These are phyloP conservation scores for Diaporthe citri DNA, from an alignment of 2,329 filamentous ascomycete genomes.

Conservation along the genomic window DNA sequence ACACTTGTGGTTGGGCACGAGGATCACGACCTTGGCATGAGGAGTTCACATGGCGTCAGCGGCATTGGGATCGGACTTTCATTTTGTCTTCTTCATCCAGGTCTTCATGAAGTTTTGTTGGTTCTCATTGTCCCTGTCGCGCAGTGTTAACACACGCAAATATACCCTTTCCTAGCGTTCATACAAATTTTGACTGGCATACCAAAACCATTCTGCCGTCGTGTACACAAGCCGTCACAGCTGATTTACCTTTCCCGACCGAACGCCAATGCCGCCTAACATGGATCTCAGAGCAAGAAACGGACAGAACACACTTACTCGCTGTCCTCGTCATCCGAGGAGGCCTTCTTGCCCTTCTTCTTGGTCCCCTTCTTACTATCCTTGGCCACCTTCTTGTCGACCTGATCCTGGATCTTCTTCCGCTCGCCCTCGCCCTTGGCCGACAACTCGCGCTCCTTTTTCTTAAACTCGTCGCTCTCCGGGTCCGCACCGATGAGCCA, in stretches of 20 bases:
- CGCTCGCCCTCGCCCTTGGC: constrained; percentile 78
- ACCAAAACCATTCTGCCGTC: not conserved
- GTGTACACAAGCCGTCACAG: not conserved
- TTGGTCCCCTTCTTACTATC: constrained; percentile 60
- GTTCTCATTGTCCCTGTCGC: constrained; percentile 36
- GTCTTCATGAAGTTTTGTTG: constrained; percentile 39
- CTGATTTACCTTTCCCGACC: not conserved
- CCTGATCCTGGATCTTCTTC: constrained; percentile 81
- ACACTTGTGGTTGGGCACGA: not conserved
- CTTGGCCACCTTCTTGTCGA: constrained; percentile 79
- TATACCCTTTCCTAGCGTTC: constrained; percentile 43
- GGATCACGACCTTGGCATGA: constrained; percentile 15
- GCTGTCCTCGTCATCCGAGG: constrained; percentile 51
- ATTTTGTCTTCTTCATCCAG: constrained; percentile 39
- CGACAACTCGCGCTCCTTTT: constrained; percentile 74
- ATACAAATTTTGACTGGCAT: not conserved
- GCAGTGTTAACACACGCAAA: constrained; percentile 36
- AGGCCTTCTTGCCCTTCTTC: constrained; percentile 52
- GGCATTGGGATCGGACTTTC: constrained; percentile 31
- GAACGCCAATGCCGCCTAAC: constrained; percentile 38
- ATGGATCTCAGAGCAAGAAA: not conserved
- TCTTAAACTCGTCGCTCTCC: constrained; percentile 78
- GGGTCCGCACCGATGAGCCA: constrained; percentile 86
- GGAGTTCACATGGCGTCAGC: constrained; percentile 31
- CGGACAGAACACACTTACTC: constrained; percentile 41